Conservation (phyloP, 441 rosid genomes). For the Adansonia grandidieri region DNA sequence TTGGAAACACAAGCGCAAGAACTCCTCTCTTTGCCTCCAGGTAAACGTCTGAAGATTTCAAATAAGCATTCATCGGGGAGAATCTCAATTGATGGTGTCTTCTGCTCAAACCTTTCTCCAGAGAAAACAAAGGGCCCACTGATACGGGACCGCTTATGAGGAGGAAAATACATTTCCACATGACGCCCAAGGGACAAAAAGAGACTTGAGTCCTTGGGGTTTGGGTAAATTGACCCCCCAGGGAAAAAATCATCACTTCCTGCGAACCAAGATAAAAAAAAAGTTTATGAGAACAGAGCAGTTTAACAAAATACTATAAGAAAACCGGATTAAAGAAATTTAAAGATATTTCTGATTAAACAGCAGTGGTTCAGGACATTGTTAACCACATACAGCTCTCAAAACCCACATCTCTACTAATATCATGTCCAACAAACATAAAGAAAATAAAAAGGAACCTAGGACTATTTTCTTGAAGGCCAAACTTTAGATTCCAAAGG, state of each 20-base stretch:
- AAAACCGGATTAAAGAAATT: not conserved
- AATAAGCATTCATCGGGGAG: slow-evolving; percentile 94
- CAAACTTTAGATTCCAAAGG: slow-evolving; percentile 13
- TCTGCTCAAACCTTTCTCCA: slow-evolving; percentile 49
- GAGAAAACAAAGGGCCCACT: slow-evolving; percentile 56
- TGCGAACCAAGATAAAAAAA: slow-evolving; percentile 34
- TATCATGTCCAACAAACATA: not conserved
- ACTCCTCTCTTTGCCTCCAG: slow-evolving; percentile 77
- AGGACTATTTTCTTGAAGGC: not conserved
- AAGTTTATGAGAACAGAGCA: not conserved
- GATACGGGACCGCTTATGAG: slow-evolving; percentile 76
- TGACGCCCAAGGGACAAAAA: slow-evolving; percentile 52
- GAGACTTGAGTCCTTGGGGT: slow-evolving; percentile 60
- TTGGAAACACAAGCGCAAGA: slow-evolving; percentile 80
- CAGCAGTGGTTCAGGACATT: not conserved
- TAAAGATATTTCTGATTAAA: not conserved
- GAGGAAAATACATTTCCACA: slow-evolving; percentile 72
- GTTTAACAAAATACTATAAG: not conserved
- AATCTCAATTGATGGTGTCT: slow-evolving; percentile 60
- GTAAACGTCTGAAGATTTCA: slow-evolving; percentile 76
- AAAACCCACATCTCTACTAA: not conserved
- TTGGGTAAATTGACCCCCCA: slow-evolving; percentile 62
- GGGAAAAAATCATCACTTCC: slow-evolving; percentile 76
- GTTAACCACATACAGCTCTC: not conserved
- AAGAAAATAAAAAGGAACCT: not conserved